These are phyloP conservation scores for Yamadazyma phyllophila DNA, from an alignment of 805 yeast genomes.

Conservation along the genomic window DNA sequence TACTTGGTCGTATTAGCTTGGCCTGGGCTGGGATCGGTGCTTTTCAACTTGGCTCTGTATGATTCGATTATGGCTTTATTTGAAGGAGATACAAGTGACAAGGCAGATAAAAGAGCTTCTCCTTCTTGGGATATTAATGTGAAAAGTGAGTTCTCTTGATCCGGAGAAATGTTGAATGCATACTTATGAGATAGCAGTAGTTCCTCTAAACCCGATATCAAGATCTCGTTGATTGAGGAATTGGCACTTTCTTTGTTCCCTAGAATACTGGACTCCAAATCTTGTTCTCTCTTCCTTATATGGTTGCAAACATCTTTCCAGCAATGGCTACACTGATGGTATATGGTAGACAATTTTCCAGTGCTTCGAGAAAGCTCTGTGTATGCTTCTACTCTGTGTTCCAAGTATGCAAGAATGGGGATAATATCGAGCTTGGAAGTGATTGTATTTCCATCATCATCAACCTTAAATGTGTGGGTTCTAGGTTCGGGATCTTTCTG, in stretches of 20 bases:
- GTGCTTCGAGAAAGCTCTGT: conserved; percentile 22
- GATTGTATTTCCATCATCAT: conserved; percentile 35
- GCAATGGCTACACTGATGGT: conserved; percentile 23
- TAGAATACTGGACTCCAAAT: conserved; percentile 16
- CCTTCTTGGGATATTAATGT: conserved; percentile 21
- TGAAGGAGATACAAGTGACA: conserved; percentile 8
- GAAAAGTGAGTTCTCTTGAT: conserved; percentile 2
- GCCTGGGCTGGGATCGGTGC: neutral
- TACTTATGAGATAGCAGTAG: conserved; percentile 3
- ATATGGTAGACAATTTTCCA: conserved; percentile 26
- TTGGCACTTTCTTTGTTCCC: conserved; percentile 7
- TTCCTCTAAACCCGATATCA: conserved; percentile 9
- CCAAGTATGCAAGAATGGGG: conserved; percentile 31
- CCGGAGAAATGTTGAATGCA: neutral
- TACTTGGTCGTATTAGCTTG: neutral
- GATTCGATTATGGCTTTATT: conserved; percentile 1
- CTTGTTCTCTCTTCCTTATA: conserved; percentile 26
- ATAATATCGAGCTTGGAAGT: conserved; percentile 29
- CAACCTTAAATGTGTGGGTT: conserved; percentile 17
- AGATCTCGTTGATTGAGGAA: conserved; percentile 2
- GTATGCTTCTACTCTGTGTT: conserved; percentile 27
- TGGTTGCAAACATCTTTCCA: conserved; percentile 28
- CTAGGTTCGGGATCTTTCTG: neutral
- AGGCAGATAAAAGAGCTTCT: conserved; percentile 18
- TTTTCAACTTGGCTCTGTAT: neutral